Percentiles rank a stretch among this genome's conserved stretches.
Evolutionary conservation across 2,329 filamentous ascomycete genomes (phyloP).

Genomic region (Botryosphaeria agaves): DNA sequence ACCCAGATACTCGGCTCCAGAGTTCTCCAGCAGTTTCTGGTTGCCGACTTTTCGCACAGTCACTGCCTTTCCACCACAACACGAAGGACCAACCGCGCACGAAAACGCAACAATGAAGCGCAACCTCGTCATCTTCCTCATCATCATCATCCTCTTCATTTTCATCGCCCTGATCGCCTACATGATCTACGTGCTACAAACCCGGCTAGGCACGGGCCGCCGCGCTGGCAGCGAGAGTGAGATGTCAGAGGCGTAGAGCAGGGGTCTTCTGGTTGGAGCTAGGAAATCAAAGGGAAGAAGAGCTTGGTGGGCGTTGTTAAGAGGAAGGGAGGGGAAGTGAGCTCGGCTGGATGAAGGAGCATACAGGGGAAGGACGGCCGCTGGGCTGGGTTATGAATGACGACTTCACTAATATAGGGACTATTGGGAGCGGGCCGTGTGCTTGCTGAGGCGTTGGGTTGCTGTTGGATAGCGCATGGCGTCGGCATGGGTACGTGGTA

Average conservation of each 20-base stretch:
- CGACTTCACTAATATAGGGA: too few species aligned
- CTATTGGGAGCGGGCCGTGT: too few species aligned
- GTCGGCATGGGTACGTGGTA: too few species aligned
- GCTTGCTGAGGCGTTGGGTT: too few species aligned
- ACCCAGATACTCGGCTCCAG: too few species aligned
- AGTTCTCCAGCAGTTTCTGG: too few species aligned
- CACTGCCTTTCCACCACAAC: too few species aligned
- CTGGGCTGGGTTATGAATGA: too few species aligned
- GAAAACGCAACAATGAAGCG: conserved; percentile 29
- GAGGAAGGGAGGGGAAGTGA: not conserved
- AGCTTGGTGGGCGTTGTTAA: not conserved
- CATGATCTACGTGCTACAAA: conserved; percentile 31
- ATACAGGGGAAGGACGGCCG: not conserved
- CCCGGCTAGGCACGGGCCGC: conserved; percentile 12
- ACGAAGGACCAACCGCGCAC: too few species aligned
- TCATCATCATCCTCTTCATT: conserved; percentile 35
- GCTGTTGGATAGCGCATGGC: too few species aligned
- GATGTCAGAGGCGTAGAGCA: conserved; percentile 1
- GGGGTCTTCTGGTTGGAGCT: not conserved
- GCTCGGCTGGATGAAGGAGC: too few species aligned
- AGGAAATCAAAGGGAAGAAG: not conserved
- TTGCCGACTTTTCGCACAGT: too few species aligned
- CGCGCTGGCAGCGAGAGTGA: conserved; percentile 8
- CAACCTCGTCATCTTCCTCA: conserved; percentile 35
- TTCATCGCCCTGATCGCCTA: conserved; percentile 31